These are phyloP conservation scores for Aristolochia contorta DNA, from an alignment of 164 flowering plant genomes.

Conservation along the genomic window DNA sequence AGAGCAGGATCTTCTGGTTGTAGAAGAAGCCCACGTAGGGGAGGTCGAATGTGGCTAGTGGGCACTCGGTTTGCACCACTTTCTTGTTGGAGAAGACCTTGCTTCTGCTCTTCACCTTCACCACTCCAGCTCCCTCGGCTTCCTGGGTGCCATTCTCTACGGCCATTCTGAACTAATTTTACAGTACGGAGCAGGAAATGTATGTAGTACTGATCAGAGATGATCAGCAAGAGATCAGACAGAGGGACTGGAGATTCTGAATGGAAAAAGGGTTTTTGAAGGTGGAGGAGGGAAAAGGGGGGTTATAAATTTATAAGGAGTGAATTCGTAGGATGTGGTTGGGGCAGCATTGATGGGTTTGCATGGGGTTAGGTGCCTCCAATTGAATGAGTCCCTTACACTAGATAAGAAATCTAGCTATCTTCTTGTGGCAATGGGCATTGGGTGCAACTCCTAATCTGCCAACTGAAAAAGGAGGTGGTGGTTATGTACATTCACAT, in stretches of 20 bases:
- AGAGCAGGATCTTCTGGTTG: conserved; percentile 82
- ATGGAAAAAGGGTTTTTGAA: too few species aligned
- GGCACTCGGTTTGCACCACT: conserved; percentile 48
- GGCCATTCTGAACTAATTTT: conserved; percentile 10
- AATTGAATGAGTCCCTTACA: neutral
- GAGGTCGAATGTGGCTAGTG: conserved; percentile 79
- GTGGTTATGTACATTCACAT: too few species aligned
- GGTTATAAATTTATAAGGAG: neutral
- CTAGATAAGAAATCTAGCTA: too few species aligned
- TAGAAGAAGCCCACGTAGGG: conserved; percentile 85
- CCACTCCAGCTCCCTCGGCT: conserved; percentile 15
- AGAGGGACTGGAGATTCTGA: too few species aligned
- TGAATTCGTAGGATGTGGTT: conserved; percentile 1
- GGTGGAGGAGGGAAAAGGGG: too few species aligned
- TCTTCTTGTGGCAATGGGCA: too few species aligned
- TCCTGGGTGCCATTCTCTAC: conserved; percentile 8
- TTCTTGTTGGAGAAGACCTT: conserved; percentile 44
- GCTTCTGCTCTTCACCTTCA: conserved; percentile 29
- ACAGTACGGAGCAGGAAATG: too few species aligned
- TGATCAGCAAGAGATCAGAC: too few species aligned
- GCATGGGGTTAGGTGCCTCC: neutral
- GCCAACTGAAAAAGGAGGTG: too few species aligned
- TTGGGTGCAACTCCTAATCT: too few species aligned
- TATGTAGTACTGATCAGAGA: too few species aligned
- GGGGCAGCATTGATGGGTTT: conserved; percentile 1